Percentiles rank a stretch among this genome's conserved stretches.
These are phyloP conservation scores for Mycena metata DNA, from an alignment of 768 basidiomycete species.

Conservation along the genomic window DNA sequence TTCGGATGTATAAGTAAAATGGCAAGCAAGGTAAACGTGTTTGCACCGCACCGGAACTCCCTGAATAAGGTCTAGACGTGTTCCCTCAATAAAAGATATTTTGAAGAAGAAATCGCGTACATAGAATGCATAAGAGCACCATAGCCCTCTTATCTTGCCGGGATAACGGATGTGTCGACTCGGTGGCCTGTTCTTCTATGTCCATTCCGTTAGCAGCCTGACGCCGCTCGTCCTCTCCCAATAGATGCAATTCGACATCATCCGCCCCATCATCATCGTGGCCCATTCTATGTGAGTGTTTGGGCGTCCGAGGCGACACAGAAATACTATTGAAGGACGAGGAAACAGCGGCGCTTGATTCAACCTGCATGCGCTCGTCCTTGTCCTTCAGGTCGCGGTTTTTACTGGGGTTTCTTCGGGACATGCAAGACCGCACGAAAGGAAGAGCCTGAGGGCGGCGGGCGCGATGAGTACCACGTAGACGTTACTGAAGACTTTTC, in stretches of 20 bases:
- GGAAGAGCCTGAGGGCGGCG: background rate
- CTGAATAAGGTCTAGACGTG: slow-evolving; percentile 76
- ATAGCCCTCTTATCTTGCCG: slow-evolving; percentile 84
- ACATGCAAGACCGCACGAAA: slow-evolving; percentile 30
- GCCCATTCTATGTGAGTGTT: slow-evolving; percentile 47
- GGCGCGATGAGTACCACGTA: slow-evolving; percentile 23
- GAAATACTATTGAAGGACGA: slow-evolving; percentile 72
- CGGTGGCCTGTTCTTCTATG: slow-evolving; percentile 47
- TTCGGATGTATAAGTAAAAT: slow-evolving; percentile 25
- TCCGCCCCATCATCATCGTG: slow-evolving; percentile 56
- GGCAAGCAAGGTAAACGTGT: slow-evolving; percentile 20
- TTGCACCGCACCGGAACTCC: slow-evolving; percentile 83
- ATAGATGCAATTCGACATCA: slow-evolving; percentile 72
- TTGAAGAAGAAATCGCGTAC: slow-evolving; percentile 60
- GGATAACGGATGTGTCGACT: slow-evolving; percentile 31
- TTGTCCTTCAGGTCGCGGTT: slow-evolving; percentile 24
- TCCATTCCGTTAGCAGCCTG: slow-evolving; percentile 61
- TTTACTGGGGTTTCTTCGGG: slow-evolving; percentile 32
- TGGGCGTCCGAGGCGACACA: slow-evolving; percentile 67
- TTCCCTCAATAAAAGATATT: slow-evolving; percentile 24
- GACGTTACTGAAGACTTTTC: background rate
- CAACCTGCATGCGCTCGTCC: slow-evolving; percentile 37
- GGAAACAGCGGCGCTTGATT: slow-evolving; percentile 62
- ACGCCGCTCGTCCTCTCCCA: slow-evolving; percentile 68
- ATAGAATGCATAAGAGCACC: slow-evolving; percentile 86